phyloP scores from a whole-genome alignment of 768 basidiomycete genomes.

The Amyloporia xantha region DNA sequence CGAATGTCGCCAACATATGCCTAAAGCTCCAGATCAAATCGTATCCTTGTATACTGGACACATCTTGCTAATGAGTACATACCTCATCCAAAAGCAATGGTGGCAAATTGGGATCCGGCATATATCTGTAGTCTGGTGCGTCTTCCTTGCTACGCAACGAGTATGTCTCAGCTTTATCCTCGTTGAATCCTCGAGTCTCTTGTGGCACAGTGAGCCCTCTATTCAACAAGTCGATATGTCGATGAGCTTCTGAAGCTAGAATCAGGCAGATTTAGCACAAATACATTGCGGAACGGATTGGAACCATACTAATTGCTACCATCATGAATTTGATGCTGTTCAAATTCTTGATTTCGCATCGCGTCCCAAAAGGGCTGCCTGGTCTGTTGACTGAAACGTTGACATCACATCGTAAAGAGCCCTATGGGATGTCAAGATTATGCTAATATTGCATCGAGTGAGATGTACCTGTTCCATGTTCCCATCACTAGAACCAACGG shows the following conservation, averaged over 20 bases:
- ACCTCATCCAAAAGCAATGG: conserved; percentile 49
- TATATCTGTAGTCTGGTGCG: conserved; percentile 93
- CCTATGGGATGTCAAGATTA: conserved; percentile 42
- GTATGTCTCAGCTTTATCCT: conserved; percentile 74
- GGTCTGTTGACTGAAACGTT: conserved; percentile 84
- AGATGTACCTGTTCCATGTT: conserved; percentile 87
- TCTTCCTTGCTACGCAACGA: conserved; percentile 85
- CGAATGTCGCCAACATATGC: conserved; percentile 50
- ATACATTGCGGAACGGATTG: too few relatives aligned
- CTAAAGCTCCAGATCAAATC: conserved; percentile 32
- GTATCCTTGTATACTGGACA: too few relatives aligned
- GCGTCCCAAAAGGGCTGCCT: conserved; percentile 62
- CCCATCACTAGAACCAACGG: conserved; percentile 85
- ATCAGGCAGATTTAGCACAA: too few relatives aligned
- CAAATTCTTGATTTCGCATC: conserved; percentile 96
- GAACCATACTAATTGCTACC: conserved; percentile 72
- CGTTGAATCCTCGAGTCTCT: conserved; percentile 90
- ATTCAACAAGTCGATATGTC: conserved; percentile 61
- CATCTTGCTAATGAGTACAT: too few relatives aligned
- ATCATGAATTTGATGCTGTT: conserved; percentile 85
- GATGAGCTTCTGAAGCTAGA: conserved; percentile 73
- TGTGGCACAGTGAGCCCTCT: conserved; percentile 46
- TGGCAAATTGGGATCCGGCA: conserved; percentile 95
- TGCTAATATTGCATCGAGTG: too few relatives aligned
- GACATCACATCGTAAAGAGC: conserved; percentile 90